phyloP scores from a whole-genome alignment of 371 early-diverging fungal genomes.

The Mucor piriformis region DNA sequence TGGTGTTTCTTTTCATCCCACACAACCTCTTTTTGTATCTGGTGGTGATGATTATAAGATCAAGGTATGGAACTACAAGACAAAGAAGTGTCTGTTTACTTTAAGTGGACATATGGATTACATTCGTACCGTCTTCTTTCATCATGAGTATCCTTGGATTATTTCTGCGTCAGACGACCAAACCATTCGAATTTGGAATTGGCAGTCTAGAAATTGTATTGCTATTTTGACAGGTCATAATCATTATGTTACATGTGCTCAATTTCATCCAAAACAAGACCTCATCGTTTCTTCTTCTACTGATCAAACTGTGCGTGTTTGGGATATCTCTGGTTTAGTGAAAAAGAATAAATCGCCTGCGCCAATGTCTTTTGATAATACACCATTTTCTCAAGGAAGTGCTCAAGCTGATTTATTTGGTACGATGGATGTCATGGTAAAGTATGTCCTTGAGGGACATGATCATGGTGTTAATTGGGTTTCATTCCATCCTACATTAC shows the following conservation, averaged over 20 bases:
- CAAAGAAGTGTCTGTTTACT: slow-evolving; percentile 91
- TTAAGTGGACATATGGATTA: slow-evolving; percentile 99
- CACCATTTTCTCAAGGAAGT: slow-evolving; percentile 48
- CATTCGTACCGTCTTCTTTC: slow-evolving; percentile 97
- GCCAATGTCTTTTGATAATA: slow-evolving; percentile 60
- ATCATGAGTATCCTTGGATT: slow-evolving; percentile 99
- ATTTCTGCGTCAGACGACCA: slow-evolving; percentile 98
- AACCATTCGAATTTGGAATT: slow-evolving; percentile 99
- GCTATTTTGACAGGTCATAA: slow-evolving; percentile 98
- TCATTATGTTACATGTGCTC: slow-evolving; percentile 99
- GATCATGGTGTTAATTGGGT: slow-evolving; percentile 99
- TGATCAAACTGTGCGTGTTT: slow-evolving; percentile 98
- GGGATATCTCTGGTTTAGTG: slow-evolving; percentile 95
- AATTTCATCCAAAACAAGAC: slow-evolving; percentile 97
- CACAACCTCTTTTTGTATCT: slow-evolving; percentile 97
- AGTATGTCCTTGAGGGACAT: slow-evolving; percentile 98
- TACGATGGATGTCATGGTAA: slow-evolving; percentile 92
- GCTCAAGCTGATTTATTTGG: slow-evolving; percentile 91
- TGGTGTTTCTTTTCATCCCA: slow-evolving; percentile 96
- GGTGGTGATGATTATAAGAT: slow-evolving; percentile 99
- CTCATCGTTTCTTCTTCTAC: slow-evolving; percentile 95
- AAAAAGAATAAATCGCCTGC: slow-evolving; percentile 78
- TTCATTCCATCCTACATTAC: slow-evolving; percentile 91
- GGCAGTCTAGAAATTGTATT: slow-evolving; percentile 97
- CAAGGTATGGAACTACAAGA: slow-evolving; percentile 99